Evolutionary conservation across 2,329 filamentous ascomycete species (phyloP).

Genomic region (Mycocentrospora acerina): DNA sequence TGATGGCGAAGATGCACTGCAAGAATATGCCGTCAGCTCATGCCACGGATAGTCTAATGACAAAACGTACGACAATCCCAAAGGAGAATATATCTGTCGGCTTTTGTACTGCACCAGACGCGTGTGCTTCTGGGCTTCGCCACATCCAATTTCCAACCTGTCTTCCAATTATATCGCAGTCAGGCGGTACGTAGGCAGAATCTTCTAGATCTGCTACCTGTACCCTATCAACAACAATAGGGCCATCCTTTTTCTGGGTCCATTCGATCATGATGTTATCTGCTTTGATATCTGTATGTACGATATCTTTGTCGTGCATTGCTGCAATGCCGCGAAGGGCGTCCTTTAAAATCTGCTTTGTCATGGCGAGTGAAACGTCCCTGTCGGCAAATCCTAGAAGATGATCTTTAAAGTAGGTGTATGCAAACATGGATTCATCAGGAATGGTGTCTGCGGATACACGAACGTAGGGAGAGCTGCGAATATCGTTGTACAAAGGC

Average conservation of each 20-base stretch:
- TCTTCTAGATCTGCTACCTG: conserved; percentile 48
- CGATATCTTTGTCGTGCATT: conserved; percentile 10
- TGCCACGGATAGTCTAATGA: conserved; percentile 8
- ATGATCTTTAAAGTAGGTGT: conserved; percentile 48
- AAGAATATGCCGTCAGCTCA: too few relatives aligned
- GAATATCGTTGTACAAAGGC: conserved; percentile 10
- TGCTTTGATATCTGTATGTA: conserved; percentile 40
- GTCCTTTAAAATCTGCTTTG: conserved; percentile 49
- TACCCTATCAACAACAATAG: conserved; percentile 37
- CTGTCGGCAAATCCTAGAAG: conserved; percentile 47
- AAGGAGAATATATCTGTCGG: conserved; percentile 51
- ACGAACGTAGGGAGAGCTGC: conserved; percentile 14
- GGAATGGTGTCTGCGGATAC: conserved; percentile 45
- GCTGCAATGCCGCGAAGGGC: conserved; percentile 44
- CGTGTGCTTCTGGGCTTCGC: conserved; percentile 50
- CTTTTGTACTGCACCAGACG: conserved; percentile 42
- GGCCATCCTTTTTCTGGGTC: conserved; percentile 36
- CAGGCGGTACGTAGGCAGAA: conserved; percentile 42
- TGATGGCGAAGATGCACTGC: conserved; percentile 49
- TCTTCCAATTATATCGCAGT: conserved; percentile 39
- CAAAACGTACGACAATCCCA: conserved; percentile 41
- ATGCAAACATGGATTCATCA: conserved; percentile 50
- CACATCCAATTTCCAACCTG: conserved; percentile 49
- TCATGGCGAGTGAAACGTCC: conserved; percentile 39
- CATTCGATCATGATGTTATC: conserved; percentile 49